Evolutionary conservation across 2,329 filamentous ascomycete genomes (phyloP).

Genomic region (Fusarium sp.): DNA sequence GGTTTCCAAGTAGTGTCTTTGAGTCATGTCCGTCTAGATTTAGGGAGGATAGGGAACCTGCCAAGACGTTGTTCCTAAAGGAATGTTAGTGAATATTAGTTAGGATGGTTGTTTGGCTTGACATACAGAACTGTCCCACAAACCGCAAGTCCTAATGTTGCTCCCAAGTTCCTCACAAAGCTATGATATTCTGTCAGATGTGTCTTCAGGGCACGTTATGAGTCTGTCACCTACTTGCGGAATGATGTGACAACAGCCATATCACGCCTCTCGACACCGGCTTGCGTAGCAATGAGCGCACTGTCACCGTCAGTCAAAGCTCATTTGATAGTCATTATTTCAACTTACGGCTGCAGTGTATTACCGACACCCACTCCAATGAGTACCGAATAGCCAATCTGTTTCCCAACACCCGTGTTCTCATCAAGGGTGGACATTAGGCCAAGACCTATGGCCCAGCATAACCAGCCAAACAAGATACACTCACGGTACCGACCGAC

Average conservation of each 20-base stretch:
- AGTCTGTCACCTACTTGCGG: constrained; percentile 47
- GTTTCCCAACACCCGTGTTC: constrained; percentile 58
- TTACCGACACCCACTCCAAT: constrained; percentile 63
- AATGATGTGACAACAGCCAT: constrained; percentile 58
- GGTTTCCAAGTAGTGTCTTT: constrained; percentile 47
- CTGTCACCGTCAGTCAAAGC: constrained; percentile 30
- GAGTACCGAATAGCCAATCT: constrained; percentile 63
- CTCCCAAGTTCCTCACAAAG: constrained; percentile 53
- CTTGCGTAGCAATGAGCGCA: constrained; percentile 63
- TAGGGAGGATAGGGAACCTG: constrained; percentile 42
- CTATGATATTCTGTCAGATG: constrained; percentile 26
- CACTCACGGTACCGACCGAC: constrained; percentile 62
- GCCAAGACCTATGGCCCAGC: constrained; percentile 62
- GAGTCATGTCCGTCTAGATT: constrained; percentile 32
- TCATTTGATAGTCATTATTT: not conserved
- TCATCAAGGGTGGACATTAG: constrained; percentile 62
- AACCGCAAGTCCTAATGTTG: constrained; percentile 51
- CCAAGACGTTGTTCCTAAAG: constrained; percentile 51
- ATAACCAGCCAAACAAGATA: constrained; percentile 62
- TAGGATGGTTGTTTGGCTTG: fast-evolving
- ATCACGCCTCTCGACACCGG: constrained; percentile 60
- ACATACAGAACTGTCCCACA: constrained; percentile 52
- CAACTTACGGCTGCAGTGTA: constrained; percentile 58
- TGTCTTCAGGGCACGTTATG: not conserved
- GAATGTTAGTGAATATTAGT: not conserved